Conservation (phyloP, 805 yeast genomes). For the Pichia phayaonensis region DNA sequence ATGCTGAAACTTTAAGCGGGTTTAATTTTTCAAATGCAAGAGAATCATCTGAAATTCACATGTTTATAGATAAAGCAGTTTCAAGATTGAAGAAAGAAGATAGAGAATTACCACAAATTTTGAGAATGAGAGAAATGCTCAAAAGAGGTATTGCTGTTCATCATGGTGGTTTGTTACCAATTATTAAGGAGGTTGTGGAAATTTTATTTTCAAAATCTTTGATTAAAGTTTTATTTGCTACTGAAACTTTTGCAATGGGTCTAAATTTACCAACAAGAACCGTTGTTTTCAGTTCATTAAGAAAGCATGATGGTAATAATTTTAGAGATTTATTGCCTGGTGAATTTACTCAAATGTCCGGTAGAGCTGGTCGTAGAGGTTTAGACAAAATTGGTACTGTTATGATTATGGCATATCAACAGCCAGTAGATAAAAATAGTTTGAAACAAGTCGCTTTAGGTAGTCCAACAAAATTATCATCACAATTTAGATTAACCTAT, state of each 20-base stretch:
- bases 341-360: conserved; percentile 98
- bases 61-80: conserved; percentile 88
- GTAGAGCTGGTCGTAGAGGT: conserved; percentile 98
- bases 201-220: conserved; percentile 80
- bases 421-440: conserved; percentile 47
- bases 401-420: conserved; percentile 76
- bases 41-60: conserved; percentile 85
- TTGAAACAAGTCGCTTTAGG: conserved; percentile 84
- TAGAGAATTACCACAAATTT: conserved; percentile 85
- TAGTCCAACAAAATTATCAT: conserved; percentile 77
- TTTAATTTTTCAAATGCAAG: conserved; percentile 75
- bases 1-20: conserved; percentile 69
- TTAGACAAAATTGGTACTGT: conserved; percentile 91
- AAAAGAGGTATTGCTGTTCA: conserved; percentile 95
- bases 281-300: conserved; percentile 76
- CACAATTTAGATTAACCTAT: conserved; percentile 91
- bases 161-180: conserved; percentile 91
- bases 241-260: conserved; percentile 99
- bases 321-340: conserved; percentile 86
- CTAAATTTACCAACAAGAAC: conserved; percentile 94
- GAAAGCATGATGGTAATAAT: conserved; percentile 86
- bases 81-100: conserved; percentile 86
- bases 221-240: conserved; percentile 88
- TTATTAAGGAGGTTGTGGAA: conserved; percentile 90
- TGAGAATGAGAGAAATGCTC: conserved; percentile 72